A percentile compares a stretch with the other conserved stretches of the same genome.
Conservation (phyloP, 306 rosid genomes). For the Parietaria judaica region DNA sequence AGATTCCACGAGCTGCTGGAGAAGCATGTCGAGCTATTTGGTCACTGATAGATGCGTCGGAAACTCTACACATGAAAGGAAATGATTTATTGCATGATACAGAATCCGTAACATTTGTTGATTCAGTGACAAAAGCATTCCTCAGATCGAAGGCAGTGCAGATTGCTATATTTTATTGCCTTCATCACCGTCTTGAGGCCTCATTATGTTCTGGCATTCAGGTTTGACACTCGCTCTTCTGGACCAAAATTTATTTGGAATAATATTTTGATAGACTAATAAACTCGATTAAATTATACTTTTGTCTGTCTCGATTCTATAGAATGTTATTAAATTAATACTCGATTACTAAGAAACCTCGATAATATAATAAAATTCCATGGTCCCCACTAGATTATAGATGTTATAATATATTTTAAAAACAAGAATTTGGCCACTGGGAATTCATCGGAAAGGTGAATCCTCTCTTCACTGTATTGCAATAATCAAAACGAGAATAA, state of each 20-base stretch:
- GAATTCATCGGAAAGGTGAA: no score
- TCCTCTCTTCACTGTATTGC: no score
- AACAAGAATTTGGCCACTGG: no score
- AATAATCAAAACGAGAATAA: no score
- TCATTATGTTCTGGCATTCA: conserved; percentile 67
- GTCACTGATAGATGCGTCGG: conserved; percentile 67
- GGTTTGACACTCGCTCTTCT: conserved; percentile 35
- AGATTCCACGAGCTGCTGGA: conserved; percentile 72
- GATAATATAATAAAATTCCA: no score
- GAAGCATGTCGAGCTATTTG: conserved; percentile 85
- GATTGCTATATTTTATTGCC: conserved; percentile 74
- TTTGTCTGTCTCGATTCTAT: no score
- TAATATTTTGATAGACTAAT: neutral
- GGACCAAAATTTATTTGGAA: neutral
- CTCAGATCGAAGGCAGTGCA: conserved; percentile 72
- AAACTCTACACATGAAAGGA: conserved; percentile 42
- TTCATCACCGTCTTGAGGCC: conserved; percentile 76
- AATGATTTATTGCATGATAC: conserved; percentile 37
- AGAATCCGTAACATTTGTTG: conserved; percentile 60
- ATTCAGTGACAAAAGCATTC: conserved; percentile 63
- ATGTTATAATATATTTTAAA: no score
- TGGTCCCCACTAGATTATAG: no score
- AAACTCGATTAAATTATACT: no score
- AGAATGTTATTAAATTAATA: no score
- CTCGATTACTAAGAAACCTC: no score